Evolutionary conservation across 495 filamentous ascomycete species (phyloP), one percentile per base, ranked within the genome.

Genomic region (Aspergillus baeticus): DNA sequence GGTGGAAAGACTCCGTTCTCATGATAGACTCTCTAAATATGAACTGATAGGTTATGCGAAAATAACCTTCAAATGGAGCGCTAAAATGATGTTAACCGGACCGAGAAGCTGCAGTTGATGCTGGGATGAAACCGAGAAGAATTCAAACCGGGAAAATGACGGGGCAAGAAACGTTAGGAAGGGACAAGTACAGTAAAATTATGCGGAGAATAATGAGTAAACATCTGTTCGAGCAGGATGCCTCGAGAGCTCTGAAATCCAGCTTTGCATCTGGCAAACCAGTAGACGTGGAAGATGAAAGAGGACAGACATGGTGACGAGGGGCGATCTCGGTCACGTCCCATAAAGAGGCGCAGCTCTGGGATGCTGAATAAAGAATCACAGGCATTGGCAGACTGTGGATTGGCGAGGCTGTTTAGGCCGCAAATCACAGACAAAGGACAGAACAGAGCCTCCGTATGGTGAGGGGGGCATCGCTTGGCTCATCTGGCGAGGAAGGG

Each of bases 401-500:
- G 21, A 45, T 13, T 43, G 18, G 31, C 31, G 20, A 38, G 31
- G 34, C 33, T 47, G 26, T 17, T 8, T 20, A 18, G 29, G 15
- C 33, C n/a, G 23, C 53, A 47, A 54, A 55, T 39, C 53, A 55
- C 5, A 35, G 2, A 13, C 11, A 21, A 18, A 11, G 35, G 34
- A 36, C 21, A 15, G 15, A 15, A 13, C 20, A 39, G 43, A 48
- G 42, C 33, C 43, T 55, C 42, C 18, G 21, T 39, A 41, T 39
- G n/a, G 46, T 21, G 34, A 23, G 48, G 37, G 48, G 48, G 34
- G 39, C 48, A 51, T 51, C 35, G n/a, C 38, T 41, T 41, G 38
- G 38, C 38, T 37, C 4, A 4, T 14, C 35, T 11, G 35, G 35
- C 5, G 38, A 4, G 13, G 10, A 4, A 37, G 35, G 35, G n/a